phyloP scores from a whole-genome alignment of 345 rosid genomes.

The Orychophragmus violaceus region DNA sequence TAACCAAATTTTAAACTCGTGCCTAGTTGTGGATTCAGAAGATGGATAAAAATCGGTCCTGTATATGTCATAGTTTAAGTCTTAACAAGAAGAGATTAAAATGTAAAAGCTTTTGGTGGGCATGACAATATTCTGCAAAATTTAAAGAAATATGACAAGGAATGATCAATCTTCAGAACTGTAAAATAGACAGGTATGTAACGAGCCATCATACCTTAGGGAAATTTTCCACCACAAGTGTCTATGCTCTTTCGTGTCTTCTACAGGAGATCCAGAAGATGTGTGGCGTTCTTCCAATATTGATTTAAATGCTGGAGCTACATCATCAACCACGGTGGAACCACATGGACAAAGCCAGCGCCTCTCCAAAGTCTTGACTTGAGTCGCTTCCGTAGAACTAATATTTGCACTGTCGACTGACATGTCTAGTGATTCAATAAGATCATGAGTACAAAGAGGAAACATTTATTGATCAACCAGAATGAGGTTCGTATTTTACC shows the following conservation, averaged over 20 bases:
- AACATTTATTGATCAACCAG: neutral
- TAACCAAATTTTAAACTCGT: constrained; percentile 2
- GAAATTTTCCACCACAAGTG: constrained; percentile 70
- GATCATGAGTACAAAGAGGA: constrained; percentile 15
- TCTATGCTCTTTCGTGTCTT: constrained; percentile 56
- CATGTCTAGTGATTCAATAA: constrained; percentile 29
- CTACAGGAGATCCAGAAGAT: constrained; percentile 43
- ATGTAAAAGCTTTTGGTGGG: neutral
- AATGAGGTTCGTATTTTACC: constrained; percentile 42
- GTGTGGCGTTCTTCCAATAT: constrained; percentile 67
- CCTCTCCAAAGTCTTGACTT: constrained; percentile 32
- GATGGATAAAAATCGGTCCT: constrained; percentile 6
- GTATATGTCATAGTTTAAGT: neutral
- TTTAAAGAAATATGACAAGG: neutral
- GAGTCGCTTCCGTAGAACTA: constrained; percentile 24
- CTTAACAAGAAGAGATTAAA: neutral
- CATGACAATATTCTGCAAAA: neutral
- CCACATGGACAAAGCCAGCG: constrained; percentile 93
- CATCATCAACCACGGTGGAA: constrained; percentile 55
- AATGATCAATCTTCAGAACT: neutral
- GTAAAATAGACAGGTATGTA: neutral
- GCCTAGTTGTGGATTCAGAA: neutral
- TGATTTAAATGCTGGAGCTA: constrained; percentile 68
- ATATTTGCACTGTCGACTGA: constrained; percentile 42
- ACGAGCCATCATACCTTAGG: constrained; percentile 46